Evolutionary conservation across 176 grass and related monocot genomes (phyloP).

Genomic region (Panicum miliaceum): DNA sequence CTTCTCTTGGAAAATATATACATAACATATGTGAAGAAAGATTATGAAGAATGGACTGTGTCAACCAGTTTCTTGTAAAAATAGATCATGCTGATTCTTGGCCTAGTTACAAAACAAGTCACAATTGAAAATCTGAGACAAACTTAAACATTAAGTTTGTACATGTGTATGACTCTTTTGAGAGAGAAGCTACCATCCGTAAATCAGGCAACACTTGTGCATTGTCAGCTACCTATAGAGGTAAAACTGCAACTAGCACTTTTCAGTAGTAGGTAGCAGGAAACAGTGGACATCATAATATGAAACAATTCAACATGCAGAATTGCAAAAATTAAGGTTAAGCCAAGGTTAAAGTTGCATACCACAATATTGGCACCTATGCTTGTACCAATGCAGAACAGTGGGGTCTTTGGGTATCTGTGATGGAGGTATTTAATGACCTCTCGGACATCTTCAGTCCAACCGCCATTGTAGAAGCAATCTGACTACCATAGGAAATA

Average conservation of each 20-base stretch:
- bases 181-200: slow-evolving; percentile 6
- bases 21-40: not conserved
- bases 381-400: slow-evolving; percentile 95
- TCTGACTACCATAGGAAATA: slow-evolving; percentile 70
- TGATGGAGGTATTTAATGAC: slow-evolving; percentile 82
- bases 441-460: slow-evolving; percentile 90
- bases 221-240: slow-evolving; percentile 4
- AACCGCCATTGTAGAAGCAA: slow-evolving; percentile 94
- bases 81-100: slow-evolving; percentile 13
- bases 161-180: not conserved
- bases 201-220: slow-evolving; percentile 1
- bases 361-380: slow-evolving; percentile 99
- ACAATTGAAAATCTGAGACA: not conserved
- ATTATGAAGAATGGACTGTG: not conserved
- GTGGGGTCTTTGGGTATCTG: slow-evolving; percentile 66
- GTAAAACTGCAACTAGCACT: slow-evolving; percentile 12
- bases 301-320: not conserved
- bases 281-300: not conserved
- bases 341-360: slow-evolving; percentile 23
- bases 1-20: not conserved
- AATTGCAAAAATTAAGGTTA: not conserved
- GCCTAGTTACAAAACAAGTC: slow-evolving; percentile 7
- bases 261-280: not conserved
- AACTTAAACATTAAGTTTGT: slow-evolving; percentile 8
- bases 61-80: slow-evolving; percentile 15